These are phyloP conservation scores for Nigrospora oryzae DNA, from an alignment of 2,329 filamentous ascomycete species.

Conservation along the genomic window DNA sequence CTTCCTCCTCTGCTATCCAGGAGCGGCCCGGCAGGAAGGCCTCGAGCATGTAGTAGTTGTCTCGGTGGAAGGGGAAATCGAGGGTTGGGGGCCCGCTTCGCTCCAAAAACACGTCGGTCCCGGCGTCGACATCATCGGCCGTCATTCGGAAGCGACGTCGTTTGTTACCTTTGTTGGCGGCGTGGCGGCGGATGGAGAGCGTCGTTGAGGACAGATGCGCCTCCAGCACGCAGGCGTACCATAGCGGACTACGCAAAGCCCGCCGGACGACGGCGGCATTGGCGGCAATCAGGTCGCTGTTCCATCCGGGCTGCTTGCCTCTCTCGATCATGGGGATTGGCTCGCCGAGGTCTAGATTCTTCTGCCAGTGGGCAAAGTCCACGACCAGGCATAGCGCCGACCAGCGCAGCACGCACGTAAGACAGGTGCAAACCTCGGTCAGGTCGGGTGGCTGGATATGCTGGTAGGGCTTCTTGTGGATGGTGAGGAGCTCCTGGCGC, in stretches of 20 bases:
- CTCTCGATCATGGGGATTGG: slow-evolving; percentile 43
- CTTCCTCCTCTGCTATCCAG: slow-evolving; percentile 35
- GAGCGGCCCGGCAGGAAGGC: slow-evolving; percentile 47
- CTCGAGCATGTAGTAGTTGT: slow-evolving; percentile 51
- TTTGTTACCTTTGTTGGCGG: slow-evolving; percentile 37
- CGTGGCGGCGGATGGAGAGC: slow-evolving; percentile 35
- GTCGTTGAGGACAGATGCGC: slow-evolving; percentile 36
- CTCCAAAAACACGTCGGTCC: slow-evolving; percentile 41
- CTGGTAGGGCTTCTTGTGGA: slow-evolving; percentile 42
- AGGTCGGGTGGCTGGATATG: slow-evolving; percentile 40
- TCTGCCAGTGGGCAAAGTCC: slow-evolving; percentile 50
- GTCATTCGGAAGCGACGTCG: slow-evolving; percentile 36
- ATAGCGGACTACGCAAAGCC: slow-evolving; percentile 37
- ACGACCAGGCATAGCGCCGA: slow-evolving; percentile 43
- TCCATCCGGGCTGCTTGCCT: slow-evolving; percentile 40
- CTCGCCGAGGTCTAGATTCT: slow-evolving; percentile 36
- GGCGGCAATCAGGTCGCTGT: slow-evolving; percentile 29
- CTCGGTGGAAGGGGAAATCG: slow-evolving; percentile 45
- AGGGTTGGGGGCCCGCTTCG: slow-evolving; percentile 39
- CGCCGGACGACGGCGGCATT: slow-evolving; percentile 35
- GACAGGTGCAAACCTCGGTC: slow-evolving; percentile 43
- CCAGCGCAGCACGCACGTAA: slow-evolving; percentile 48
- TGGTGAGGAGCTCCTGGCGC: slow-evolving; percentile 31
- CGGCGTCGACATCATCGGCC: slow-evolving; percentile 31
- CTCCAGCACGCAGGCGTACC: slow-evolving; percentile 40